phyloP scores from a whole-genome alignment of 1,139 yeast species.

The Candida frijolesensis region DNA sequence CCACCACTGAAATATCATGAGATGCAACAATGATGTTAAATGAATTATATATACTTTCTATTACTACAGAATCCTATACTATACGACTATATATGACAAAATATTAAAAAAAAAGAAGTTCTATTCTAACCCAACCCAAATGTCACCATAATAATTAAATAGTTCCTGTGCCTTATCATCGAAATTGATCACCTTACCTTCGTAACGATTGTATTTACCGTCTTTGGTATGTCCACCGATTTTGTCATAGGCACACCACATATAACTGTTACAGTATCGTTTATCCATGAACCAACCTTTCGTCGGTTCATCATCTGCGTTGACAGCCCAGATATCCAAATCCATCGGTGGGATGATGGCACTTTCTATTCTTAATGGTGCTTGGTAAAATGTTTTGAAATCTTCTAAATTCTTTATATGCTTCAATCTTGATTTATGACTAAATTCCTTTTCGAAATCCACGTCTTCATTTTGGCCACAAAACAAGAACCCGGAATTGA shows the following conservation, averaged over 20 bases:
- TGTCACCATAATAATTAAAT: constrained; percentile 34
- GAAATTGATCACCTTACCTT: constrained; percentile 30
- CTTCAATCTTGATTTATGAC: constrained; percentile 23
- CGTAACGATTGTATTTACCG: constrained; percentile 27
- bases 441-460: constrained; percentile 26
- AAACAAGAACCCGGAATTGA: constrained; percentile 32
- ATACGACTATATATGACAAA: not conserved
- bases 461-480: constrained; percentile 16
- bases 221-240: constrained; percentile 36
- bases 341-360: constrained; percentile 38
- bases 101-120: not conserved
- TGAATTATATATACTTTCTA: not conserved
- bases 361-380: constrained; percentile 24
- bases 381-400: constrained; percentile 30
- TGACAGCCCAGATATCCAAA: constrained; percentile 19
- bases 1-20: too few species aligned
- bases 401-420: constrained; percentile 21
- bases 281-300: constrained; percentile 36
- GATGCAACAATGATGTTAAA: too few species aligned
- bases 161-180: constrained; percentile 25
- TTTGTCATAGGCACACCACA: constrained; percentile 49
- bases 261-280: constrained; percentile 42
- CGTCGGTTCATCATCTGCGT: constrained; percentile 33
- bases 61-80: not conserved
- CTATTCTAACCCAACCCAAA: constrained; percentile 24